These are phyloP conservation scores for Trichoderma orchidacearum DNA, from an alignment of 495 filamentous ascomycete genomes.

Conservation along the genomic window DNA sequence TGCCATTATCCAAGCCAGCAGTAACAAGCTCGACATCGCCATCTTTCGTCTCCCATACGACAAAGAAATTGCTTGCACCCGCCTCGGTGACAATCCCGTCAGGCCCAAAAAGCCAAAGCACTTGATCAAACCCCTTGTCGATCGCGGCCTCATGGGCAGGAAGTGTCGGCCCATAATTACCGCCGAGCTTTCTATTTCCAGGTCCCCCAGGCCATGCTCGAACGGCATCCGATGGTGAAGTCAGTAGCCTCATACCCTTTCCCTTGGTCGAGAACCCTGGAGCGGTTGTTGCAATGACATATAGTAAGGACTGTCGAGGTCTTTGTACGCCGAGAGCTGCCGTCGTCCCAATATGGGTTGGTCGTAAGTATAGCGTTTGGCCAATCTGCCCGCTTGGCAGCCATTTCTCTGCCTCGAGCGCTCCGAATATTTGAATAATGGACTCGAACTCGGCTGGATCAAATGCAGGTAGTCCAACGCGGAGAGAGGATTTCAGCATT, in stretches of 20 bases:
- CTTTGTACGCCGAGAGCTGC: constrained; percentile 66
- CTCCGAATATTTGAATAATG: constrained; percentile 56
- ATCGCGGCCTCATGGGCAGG: constrained; percentile 61
- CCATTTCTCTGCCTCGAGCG: constrained; percentile 63
- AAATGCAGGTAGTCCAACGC: constrained; percentile 70
- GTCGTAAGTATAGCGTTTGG: constrained; percentile 62
- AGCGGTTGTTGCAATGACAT: constrained; percentile 65
- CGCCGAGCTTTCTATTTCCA: constrained; percentile 79
- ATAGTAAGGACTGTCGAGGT: constrained; percentile 72
- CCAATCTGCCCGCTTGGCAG: constrained; percentile 54
- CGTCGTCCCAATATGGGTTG: constrained; percentile 73
- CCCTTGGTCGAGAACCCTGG: constrained; percentile 41
- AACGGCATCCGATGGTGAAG: constrained; percentile 59
- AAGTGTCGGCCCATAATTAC: constrained; percentile 79
- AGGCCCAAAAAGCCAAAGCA: constrained; percentile 75
- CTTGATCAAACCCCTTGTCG: constrained; percentile 63
- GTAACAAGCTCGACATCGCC: constrained; percentile 64
- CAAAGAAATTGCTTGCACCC: constrained; percentile 83
- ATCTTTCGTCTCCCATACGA: constrained; percentile 59
- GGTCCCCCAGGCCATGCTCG: constrained; percentile 90
- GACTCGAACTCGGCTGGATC: constrained; percentile 55
- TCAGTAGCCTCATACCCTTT: constrained; percentile 62
- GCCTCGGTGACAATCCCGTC: constrained; percentile 74
- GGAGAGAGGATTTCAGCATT: constrained; percentile 56
- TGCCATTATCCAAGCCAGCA: constrained; percentile 61